Evolutionary conservation across 768 basidiomycete genomes (phyloP).

Genomic region (Guyanaporus albipodus): DNA sequence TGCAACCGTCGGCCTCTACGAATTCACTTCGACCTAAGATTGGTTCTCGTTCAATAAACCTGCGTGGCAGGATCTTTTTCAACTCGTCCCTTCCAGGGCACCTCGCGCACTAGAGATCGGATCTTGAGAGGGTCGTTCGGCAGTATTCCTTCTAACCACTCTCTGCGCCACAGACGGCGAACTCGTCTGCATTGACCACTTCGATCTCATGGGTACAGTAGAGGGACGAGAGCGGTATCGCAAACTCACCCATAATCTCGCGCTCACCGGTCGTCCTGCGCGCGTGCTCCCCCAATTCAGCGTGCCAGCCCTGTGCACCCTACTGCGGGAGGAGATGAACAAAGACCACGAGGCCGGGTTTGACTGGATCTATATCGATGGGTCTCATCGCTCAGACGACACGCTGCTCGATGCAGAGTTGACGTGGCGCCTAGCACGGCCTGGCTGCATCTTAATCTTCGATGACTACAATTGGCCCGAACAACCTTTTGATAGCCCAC

Average conservation of each 20-base stretch:
- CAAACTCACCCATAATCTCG: conserved; percentile 46
- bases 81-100: conserved; percentile 31
- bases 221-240: conserved; percentile 45
- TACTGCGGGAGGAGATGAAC: conserved; percentile 45
- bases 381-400: conserved; percentile 57
- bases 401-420: conserved; percentile 60
- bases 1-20: conserved; percentile 20
- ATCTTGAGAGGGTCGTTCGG: conserved; percentile 63
- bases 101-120: conserved; percentile 56
- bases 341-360: conserved; percentile 37
- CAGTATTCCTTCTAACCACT: conserved; percentile 48
- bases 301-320: conserved; percentile 43
- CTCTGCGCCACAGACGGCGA: conserved; percentile 43
- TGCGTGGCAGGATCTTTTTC: conserved; percentile 42
- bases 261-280: conserved; percentile 39
- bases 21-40: conserved; percentile 52
- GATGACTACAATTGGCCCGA: conserved; percentile 56
- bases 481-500: conserved; percentile 43
- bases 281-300: conserved; percentile 52
- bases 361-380: conserved; percentile 59
- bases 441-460: conserved; percentile 50
- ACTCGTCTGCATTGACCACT: conserved; percentile 56
- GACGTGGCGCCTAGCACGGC: conserved; percentile 50
- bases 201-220: conserved; percentile 47
- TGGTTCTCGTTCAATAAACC: conserved; percentile 50